Base-by-base conservation (phyloP, 495 filamentous ascomycete species). In the Aspergillus wentii region DNA sequence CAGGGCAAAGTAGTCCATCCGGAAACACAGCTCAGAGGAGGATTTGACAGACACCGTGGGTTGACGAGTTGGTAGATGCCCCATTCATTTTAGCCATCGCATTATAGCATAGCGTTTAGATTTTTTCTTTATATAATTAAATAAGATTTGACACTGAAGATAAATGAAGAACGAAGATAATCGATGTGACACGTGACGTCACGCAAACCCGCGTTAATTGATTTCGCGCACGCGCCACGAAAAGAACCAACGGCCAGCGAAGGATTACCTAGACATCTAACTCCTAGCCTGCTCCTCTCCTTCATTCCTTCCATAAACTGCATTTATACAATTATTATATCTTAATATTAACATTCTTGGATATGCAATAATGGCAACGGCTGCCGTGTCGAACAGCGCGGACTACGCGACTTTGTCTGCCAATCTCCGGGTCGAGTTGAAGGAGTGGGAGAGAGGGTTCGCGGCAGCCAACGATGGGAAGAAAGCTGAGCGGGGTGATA, bases 1-100 rank as follows among this genome's bases (percentile, higher is more conserved):
- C 79, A 95, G 66, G 92, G 92, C 1, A 96, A 94, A 67, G 83
- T 97, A 14, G 81, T 96, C 23, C 88, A 96, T 68, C 85, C 87
- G 1, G 82, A 85, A 47, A 69, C 74, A 20, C 89, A 94, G 74
- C 49, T 98, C 41, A 64, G 91, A 25, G 92, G 89, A 8, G 92
- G 92, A 4, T 98, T 96, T 66, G 88, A 98, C 68, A 65, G 86
- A 26, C 56, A 49, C 20, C 83, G 69, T 48, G 84, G 84, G 19
- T 41, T 92, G 57, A 79, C 86, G 53, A 96, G 92, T 66, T 98
- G 92, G 92, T 98, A 33, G 56, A n/a, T n/a, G n/a, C n/a, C n/a
- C n/a, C n/a, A n/a, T n/a, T n/a, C n/a, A n/a, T n/a, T n/a, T n/a
- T n/a, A n/a, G n/a, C n/a, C n/a, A n/a, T n/a, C n/a, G n/a, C n/a